These are phyloP conservation scores for Botrytis deweyae DNA, from an alignment of 2,329 filamentous ascomycete genomes.

Conservation along the genomic window DNA sequence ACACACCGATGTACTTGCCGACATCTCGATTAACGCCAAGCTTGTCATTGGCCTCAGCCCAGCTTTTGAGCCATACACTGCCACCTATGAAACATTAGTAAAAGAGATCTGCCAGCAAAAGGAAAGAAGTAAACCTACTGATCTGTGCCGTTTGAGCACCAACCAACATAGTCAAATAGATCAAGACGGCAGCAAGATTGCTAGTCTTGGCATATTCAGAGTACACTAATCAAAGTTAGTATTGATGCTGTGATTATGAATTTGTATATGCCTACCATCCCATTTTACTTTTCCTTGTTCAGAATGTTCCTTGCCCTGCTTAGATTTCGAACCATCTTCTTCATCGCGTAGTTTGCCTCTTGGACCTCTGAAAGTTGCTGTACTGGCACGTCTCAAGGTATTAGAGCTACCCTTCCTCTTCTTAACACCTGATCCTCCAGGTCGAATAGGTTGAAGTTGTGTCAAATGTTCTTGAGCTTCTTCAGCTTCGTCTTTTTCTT, in stretches of 20 bases:
- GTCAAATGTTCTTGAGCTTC: slow-evolving; percentile 75
- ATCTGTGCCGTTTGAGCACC: slow-evolving; percentile 81
- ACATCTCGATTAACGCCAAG: slow-evolving; percentile 69
- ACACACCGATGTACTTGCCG: slow-evolving; percentile 90
- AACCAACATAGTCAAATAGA: slow-evolving; percentile 77
- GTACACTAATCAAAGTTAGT: slow-evolving; percentile 59
- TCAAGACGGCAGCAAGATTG: slow-evolving; percentile 77
- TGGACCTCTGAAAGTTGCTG: slow-evolving; percentile 83
- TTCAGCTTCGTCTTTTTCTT: slow-evolving; percentile 62
- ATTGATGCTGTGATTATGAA: background rate
- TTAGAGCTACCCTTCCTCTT: slow-evolving; percentile 67
- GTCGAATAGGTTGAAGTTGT: slow-evolving; percentile 74
- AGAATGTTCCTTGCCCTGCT: slow-evolving; percentile 80
- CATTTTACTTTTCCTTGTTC: slow-evolving; percentile 99
- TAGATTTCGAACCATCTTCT: slow-evolving; percentile 73
- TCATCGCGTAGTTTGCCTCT: slow-evolving; percentile 84
- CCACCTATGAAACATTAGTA: slow-evolving; percentile 52
- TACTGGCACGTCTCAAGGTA: slow-evolving; percentile 85
- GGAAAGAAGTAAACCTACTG: slow-evolving; percentile 48
- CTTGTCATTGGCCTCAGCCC: slow-evolving; percentile 77
- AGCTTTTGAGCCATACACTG: slow-evolving; percentile 90
- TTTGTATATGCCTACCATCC: slow-evolving; percentile 49
- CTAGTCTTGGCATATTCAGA: slow-evolving; percentile 91
- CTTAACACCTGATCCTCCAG: slow-evolving; percentile 50
- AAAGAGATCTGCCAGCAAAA: background rate